These are phyloP conservation scores for Blastobotrys illinoisensis DNA, from an alignment of 1,139 yeast species.

Conservation along the genomic window DNA sequence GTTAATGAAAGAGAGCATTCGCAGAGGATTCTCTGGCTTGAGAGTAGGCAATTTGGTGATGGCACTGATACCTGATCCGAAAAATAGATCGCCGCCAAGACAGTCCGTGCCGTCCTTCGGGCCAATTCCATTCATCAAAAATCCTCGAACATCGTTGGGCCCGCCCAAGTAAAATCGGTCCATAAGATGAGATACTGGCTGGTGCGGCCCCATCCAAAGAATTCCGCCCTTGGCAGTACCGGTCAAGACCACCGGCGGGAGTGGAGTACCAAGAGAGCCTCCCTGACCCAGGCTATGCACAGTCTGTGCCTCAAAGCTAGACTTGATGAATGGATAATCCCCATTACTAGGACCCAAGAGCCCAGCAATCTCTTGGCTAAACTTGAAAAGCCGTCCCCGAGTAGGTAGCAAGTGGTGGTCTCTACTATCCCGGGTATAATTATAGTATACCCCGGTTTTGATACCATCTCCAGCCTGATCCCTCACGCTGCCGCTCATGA, in stretches of 20 bases:
- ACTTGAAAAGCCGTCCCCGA: constrained; percentile 48
- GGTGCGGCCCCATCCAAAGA: constrained; percentile 19
- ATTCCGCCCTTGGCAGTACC: constrained; percentile 29
- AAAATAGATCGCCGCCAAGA: constrained; percentile 76
- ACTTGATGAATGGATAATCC: constrained; percentile 30
- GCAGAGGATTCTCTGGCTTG: constrained; percentile 51
- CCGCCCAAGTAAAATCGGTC: constrained; percentile 68
- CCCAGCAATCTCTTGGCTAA: constrained; percentile 57
- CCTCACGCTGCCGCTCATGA: constrained; percentile 30
- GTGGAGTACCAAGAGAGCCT: neutral
- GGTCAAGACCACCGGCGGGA: neutral
- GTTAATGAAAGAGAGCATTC: constrained; percentile 65
- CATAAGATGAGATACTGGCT: constrained; percentile 28
- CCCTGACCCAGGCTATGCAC: neutral
- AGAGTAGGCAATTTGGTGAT: constrained; percentile 59
- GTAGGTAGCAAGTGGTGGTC: constrained; percentile 33
- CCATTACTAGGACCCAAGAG: constrained; percentile 17
- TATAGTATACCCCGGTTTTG: constrained; percentile 33
- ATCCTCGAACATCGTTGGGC: constrained; percentile 77
- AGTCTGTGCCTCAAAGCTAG: constrained; percentile 26
- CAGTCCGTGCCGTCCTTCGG: constrained; percentile 56
- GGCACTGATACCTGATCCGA: constrained; percentile 65
- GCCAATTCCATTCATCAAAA: constrained; percentile 74
- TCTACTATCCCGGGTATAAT: constrained; percentile 31
- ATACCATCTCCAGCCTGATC: constrained; percentile 35